Conservation (phyloP, 148 eudicot genomes). For the Arctostaphylos glauca region DNA sequence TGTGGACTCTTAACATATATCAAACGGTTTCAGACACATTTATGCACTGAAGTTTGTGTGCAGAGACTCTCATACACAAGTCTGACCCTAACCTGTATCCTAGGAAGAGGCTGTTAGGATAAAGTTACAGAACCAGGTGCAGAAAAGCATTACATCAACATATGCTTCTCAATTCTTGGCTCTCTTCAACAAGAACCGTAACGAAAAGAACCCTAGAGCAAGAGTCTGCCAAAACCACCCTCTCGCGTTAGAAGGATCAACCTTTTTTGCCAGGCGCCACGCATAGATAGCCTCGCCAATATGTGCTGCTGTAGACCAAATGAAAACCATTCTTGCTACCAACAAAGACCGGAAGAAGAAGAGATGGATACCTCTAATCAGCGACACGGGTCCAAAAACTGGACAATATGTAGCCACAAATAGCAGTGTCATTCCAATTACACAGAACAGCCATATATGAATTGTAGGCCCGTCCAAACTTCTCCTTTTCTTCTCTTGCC, state of each 20-base stretch:
- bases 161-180: constrained; percentile 24
- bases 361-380: constrained; percentile 42
- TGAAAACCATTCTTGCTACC: constrained; percentile 30
- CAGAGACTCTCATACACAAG: too few relatives aligned
- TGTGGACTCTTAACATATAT: too few relatives aligned
- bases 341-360: constrained; percentile 48
- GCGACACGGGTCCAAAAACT: constrained; percentile 51
- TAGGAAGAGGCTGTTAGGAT: background rate
- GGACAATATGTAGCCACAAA: constrained; percentile 69
- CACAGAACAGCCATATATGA: constrained; percentile 55
- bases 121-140: background rate
- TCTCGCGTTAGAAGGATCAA: constrained; percentile 13
- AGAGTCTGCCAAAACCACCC: constrained; percentile 24
- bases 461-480: constrained; percentile 81
- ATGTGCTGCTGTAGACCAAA: constrained; percentile 43
- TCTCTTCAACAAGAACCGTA: constrained; percentile 28
- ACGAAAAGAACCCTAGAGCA: constrained; percentile 25
- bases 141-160: background rate
- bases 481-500: constrained; percentile 61
- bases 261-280: constrained; percentile 59
- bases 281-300: constrained; percentile 69
- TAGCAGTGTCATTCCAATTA: constrained; percentile 53
- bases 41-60: too few relatives aligned
- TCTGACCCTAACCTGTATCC: too few relatives aligned
- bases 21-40: too few relatives aligned